phyloP scores from a whole-genome alignment of 2,329 filamentous ascomycete species.

The Nemania sp. region DNA sequence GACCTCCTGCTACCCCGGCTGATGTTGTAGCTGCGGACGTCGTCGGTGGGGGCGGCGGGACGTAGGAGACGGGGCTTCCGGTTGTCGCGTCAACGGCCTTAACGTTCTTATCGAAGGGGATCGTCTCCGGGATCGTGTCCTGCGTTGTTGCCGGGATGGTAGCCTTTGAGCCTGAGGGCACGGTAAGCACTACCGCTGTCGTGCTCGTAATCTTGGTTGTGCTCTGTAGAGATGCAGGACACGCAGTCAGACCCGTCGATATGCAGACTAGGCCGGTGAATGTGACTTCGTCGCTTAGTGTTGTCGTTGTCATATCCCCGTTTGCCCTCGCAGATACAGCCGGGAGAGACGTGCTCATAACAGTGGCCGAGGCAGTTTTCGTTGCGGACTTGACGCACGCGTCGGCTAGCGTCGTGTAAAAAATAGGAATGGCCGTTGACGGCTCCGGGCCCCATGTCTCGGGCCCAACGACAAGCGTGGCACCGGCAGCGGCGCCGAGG shows the following conservation, averaged over 20 bases:
- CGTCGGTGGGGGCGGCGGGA: constrained; percentile 52
- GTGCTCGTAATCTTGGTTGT: constrained; percentile 56
- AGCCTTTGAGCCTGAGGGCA: constrained; percentile 54
- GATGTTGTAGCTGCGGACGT: constrained; percentile 43
- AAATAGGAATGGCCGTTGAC: constrained; percentile 62
- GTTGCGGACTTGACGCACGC: constrained; percentile 54
- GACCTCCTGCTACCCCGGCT: constrained; percentile 1
- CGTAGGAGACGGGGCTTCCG: constrained; percentile 60
- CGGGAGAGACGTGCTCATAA: not conserved
- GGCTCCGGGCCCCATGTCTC: constrained; percentile 64
- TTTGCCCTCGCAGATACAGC: constrained; percentile 27
- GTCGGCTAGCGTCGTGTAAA: constrained; percentile 62
- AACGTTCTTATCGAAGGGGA: constrained; percentile 58
- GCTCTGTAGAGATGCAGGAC: constrained; percentile 63
- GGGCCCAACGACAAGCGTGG: constrained; percentile 58
- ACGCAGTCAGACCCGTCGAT: constrained; percentile 58
- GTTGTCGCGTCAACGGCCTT: constrained; percentile 54
- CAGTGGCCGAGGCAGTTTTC: constrained; percentile 40
- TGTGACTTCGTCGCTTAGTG: constrained; percentile 55
- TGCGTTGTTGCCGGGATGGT: constrained; percentile 56
- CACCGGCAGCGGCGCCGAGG: constrained; percentile 66
- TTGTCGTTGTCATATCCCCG: constrained; percentile 52
- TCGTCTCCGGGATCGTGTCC: constrained; percentile 49
- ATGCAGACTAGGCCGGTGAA: constrained; percentile 61
- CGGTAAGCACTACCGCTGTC: constrained; percentile 55